Base-by-base conservation (phyloP, 805 yeast genomes). In the Teunomyces kruisii region DNA sequence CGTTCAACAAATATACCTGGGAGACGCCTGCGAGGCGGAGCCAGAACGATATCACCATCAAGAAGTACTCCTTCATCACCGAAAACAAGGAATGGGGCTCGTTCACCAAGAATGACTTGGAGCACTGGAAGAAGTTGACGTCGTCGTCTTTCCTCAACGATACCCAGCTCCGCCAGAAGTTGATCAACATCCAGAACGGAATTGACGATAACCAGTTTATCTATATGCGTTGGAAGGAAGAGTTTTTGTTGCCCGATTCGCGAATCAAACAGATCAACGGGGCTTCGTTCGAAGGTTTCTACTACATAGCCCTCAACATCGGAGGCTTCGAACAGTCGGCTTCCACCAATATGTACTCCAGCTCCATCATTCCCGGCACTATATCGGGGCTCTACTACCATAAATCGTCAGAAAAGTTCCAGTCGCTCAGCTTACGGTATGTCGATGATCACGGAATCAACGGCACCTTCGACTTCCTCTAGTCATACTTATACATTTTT, bases 211-310 rank as follows among this genome's bases (percentile, higher is more conserved):
- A 63, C 17, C 62, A 56, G 44, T 61, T 56, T 55, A 65, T 91
- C 5, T 91, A 82, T 61, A 91, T 91, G 97, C 76, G 97, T 53
- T 91, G 98, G 98, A 91, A 91, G 66, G 98, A 91, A 64, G 80
- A 83, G 56, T 89, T 89, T 58, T 67, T 91, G 48, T 83, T 87
- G 7, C 96, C 96, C 0, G 96, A 89, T 65, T 82, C 89, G 26
- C 65, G 68, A 45, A 68, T 84, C n/a, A 78, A 72, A 48, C 80
- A 75, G 52, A 78, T 78, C 46, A 71, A 68, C 51, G 92, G 79
- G 12, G 97, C 96, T 0, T 86, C 96, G 2, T 91, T 84, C 63
- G 96, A 90, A 35, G 98, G 98, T 0, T 90, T 90, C 61, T 91
- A 91, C 64, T 91, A 90, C 61, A 80, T 90, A 24, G 88, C 89